A percentile compares a stretch with the other conserved stretches of the same genome.
These are phyloP conservation scores for Cutaneotrichosporon dermatis DNA, from an alignment of 1,284 basidiomycete genomes.

Conservation along the genomic window DNA sequence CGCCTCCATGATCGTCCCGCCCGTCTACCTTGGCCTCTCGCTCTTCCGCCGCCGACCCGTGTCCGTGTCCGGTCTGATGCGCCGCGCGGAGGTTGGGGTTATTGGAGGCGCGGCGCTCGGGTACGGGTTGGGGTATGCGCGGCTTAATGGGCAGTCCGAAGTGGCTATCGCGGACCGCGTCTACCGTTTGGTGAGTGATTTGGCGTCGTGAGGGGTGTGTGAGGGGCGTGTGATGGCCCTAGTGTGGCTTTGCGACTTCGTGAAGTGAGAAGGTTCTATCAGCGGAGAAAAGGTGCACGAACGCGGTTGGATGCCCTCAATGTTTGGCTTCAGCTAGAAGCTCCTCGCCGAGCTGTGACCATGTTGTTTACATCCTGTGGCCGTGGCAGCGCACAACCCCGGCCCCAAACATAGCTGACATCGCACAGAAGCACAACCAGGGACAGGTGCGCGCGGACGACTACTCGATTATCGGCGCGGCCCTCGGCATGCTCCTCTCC, in stretches of 20 bases:
- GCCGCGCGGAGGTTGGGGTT: slow-evolving; percentile 18
- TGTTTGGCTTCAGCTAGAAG: no score
- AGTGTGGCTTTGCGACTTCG: no score
- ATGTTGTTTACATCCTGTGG: no score
- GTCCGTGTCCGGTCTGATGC: slow-evolving; percentile 32
- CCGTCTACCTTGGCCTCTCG: slow-evolving; percentile 34
- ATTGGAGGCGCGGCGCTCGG: slow-evolving; percentile 26
- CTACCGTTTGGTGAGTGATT: slow-evolving; percentile 42
- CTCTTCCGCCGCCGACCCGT: slow-evolving; percentile 31
- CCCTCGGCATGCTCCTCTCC: slow-evolving; percentile 35
- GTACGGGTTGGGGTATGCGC: slow-evolving; percentile 26
- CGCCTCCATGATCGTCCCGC: slow-evolving; percentile 35
- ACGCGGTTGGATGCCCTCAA: no score
- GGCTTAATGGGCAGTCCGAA: slow-evolving; percentile 28
- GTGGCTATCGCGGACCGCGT: slow-evolving; percentile 29
- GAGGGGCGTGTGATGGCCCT: no score
- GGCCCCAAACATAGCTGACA: no score
- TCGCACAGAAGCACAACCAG: slow-evolving; percentile 26
- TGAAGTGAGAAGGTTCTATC: no score
- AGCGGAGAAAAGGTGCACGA: no score
- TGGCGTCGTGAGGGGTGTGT: no score
- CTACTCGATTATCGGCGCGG: slow-evolving; percentile 44
- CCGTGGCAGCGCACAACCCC: no score
- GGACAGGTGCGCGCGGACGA: slow-evolving; percentile 42
- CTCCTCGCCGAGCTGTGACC: no score